Base-by-base conservation (phyloP, 176 grass and related monocot genomes). In the Urochloa ruziziensis region DNA sequence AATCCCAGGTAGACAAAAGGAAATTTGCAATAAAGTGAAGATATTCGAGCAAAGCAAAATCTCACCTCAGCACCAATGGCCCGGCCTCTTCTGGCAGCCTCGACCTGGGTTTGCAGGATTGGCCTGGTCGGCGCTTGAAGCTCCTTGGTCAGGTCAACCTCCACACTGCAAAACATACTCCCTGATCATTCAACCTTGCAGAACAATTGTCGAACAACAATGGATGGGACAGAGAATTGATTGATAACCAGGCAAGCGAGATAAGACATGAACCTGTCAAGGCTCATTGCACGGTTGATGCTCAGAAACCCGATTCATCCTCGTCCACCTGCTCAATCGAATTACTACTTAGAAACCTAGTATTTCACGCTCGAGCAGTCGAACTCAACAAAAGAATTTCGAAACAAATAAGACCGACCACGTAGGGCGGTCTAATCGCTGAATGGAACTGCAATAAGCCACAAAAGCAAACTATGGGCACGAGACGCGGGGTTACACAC, bases 101-200 rank as follows among this genome's bases (percentile, higher is more conserved):
- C 78, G 7, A 95, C 93, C 90, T 98, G 96, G 65, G 90, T 87
- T 71, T 85, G 54, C 83, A 96, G 70, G 53, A 98, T 90, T 46
- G 93, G 90, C 85, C 88, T 94, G 43, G 85, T 72, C 18, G 93
- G 93, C 27, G 71, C 86, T 82, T 70, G 82, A 88, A 99, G 91
- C 88, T 99, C 96, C 74, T 96, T 89, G 78, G 93, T 99, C 76
- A 99, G 86, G 85, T 99, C 96, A 83, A 96, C 85, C 37, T 99
- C 93, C 63, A 99, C 69, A 46, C 96, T 99, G 72, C 51, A 89
- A 86, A 36, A 57, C 44, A 49, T 47, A 81, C 19, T 10, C 39
- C 30, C 35, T 69, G 24, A 74, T 62, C 34, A 83, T 30, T 64
- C 43, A 81, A 13, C 28, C 15, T 17, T 25, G 61, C 74, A 42